Percentiles rank a stretch among this genome's conserved stretches.
phyloP scores from a whole-genome alignment of 352 stramenopile species.

The Globisporangium mamillatum region DNA sequence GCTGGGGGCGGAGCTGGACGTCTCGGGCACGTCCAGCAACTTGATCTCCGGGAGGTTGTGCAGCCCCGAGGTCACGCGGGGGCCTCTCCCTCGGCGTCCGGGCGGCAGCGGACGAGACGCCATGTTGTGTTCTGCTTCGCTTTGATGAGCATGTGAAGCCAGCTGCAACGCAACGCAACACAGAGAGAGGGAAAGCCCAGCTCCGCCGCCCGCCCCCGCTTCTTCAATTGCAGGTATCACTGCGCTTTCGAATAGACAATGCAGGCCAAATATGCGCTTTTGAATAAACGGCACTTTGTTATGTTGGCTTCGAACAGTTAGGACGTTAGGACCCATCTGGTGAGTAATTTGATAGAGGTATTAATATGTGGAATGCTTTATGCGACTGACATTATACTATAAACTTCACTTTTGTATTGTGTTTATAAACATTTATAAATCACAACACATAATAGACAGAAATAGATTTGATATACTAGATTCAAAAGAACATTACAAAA shows the following conservation, averaged over 20 bases:
- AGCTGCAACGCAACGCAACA: neutral
- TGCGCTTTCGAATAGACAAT: neutral
- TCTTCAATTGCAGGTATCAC: neutral
- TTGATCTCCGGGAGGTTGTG: constrained; percentile 16
- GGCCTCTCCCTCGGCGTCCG: constrained; percentile 12
- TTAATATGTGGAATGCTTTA: neutral
- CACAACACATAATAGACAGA: no score
- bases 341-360: neutral
- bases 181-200: neutral
- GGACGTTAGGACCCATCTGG: neutral
- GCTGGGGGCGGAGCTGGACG: neutral
- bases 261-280: neutral
- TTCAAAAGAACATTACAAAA: neutral
- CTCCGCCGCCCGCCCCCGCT: neutral
- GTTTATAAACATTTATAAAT: neutral
- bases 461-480: neutral
- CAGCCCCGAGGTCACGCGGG: constrained; percentile 16
- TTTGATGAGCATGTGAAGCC: neutral
- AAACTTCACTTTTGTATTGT: neutral
- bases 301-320: neutral
- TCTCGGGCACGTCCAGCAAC: constrained; percentile 9
- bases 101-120: constrained; percentile 19
- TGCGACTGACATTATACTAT: neutral
- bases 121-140: constrained; percentile 9
- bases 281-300: neutral